Base-by-base conservation (phyloP, 139 green algal genomes). In the Micractinium sp. region DNA sequence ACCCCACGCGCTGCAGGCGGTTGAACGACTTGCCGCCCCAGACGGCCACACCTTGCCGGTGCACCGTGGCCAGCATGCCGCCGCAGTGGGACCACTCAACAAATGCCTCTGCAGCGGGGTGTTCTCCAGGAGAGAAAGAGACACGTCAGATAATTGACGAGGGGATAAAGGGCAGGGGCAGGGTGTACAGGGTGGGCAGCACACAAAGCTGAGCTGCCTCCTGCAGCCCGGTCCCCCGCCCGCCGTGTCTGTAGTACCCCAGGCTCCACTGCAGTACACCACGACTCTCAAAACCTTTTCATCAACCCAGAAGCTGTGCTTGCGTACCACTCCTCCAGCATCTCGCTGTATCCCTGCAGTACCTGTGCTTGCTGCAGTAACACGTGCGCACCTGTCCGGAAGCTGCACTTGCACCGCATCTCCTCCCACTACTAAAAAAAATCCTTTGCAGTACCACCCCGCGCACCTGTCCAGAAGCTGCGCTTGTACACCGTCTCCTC, bases 21-120 rank as follows among this genome's bases (percentile, higher is more conserved):
- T 84, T 67, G 86, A 96, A 99, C 76, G 85, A 89, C 29, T 93
- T 85, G 25, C 98, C 98, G 38, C 97, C 98, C 98, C 98, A 99
- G 16, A 99, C 85, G 5, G 96, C 96, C 35, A 96, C 94, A 79
- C 98, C 98, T 93, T 98, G 96, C 69, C 92, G 87, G 89, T 99
- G 97, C 89, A 98, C 88, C 27, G 97, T 99, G 78, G 96, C 95
- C 85, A 99, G 87, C 63, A 94, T 93, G 85, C 91, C 96, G 81
- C 97, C 97, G 41, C 92, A 89, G 12, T 96, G 96, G 1, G 94
- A 97, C 97, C 97, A 99, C 93, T 98, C 94, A 88, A 99, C 95
- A 92, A 98, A 99, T 3, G 89, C 94, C 90, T 99, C 97, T 99
- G 97, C 97, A n/a, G n/a, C n/a, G n/a, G n/a, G n/a, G n/a, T n/a